Percentiles rank a stretch among this genome's conserved stretches.
Conservation (phyloP, 1,284 basidiomycete species). For the Sphaerobolus stellatus region DNA sequence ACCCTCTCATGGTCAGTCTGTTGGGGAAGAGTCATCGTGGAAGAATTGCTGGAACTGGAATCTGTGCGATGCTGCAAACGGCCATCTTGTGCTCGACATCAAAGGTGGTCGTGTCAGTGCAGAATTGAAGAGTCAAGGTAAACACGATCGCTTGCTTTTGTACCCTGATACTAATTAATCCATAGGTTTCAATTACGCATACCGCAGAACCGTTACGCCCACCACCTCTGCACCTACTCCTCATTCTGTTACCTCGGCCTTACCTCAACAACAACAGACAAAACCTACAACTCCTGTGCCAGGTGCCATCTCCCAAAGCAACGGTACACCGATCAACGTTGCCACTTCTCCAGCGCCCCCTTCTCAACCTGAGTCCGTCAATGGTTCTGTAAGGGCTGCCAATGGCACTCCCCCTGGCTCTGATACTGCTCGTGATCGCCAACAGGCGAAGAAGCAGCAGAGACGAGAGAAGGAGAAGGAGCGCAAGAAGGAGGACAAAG, state of each 20-base stretch:
- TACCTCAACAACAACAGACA: slow-evolving; percentile 33
- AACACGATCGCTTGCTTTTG: slow-evolving; percentile 18
- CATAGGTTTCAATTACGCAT: slow-evolving; percentile 93
- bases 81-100: slow-evolving; percentile 84
- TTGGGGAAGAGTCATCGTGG: slow-evolving; percentile 84
- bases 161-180: slow-evolving; percentile 8
- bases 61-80: slow-evolving; percentile 91
- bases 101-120: slow-evolving; percentile 90
- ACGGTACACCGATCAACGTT: slow-evolving; percentile 3
- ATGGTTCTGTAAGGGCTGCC: too few relatives aligned
- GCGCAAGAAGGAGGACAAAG: slow-evolving; percentile 51
- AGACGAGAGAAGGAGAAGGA: slow-evolving; percentile 62
- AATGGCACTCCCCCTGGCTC: slow-evolving; percentile 43
- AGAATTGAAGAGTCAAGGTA: slow-evolving; percentile 90
- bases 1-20: slow-evolving; percentile 50
- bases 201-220: slow-evolving; percentile 69
- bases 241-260: slow-evolving; percentile 37
- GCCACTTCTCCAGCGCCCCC: slow-evolving; percentile 12
- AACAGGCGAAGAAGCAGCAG: slow-evolving; percentile 48
- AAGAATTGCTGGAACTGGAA: slow-evolving; percentile 99
- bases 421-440: slow-evolving; percentile 31
- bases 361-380: slow-evolving; percentile 36
- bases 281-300: slow-evolving; percentile 37
- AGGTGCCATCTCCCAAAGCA: slow-evolving; percentile 9
- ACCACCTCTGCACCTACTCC: slow-evolving; percentile 42